phyloP scores from a whole-genome alignment of 495 filamentous ascomycete species.

The Bacidia gigantensis region DNA sequence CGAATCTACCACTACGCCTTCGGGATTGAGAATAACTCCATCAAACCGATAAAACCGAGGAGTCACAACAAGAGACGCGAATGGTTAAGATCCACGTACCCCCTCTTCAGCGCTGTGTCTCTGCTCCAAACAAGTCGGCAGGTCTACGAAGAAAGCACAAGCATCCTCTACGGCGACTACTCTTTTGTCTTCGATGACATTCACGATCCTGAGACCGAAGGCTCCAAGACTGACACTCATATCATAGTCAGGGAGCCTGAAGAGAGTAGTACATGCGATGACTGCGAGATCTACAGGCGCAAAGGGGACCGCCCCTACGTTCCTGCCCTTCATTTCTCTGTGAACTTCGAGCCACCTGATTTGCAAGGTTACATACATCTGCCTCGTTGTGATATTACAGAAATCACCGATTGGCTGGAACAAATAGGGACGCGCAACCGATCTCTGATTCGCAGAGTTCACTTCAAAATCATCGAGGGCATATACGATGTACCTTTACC shows the following conservation, averaged over 20 bases:
- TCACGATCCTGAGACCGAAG: too few relatives aligned
- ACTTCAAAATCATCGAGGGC: not conserved
- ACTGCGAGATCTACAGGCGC: too few relatives aligned
- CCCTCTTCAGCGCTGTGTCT: not conserved
- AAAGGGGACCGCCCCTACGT: too few relatives aligned
- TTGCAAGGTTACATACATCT: too few relatives aligned
- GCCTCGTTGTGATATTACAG: not conserved
- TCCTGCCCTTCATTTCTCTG: too few relatives aligned
- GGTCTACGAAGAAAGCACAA: not conserved
- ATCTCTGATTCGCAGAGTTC: not conserved
- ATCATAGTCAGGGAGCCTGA: too few relatives aligned
- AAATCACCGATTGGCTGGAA: not conserved
- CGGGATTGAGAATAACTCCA: not conserved
- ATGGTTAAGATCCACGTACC: not conserved
- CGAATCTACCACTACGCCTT: not conserved
- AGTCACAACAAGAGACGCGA: not conserved
- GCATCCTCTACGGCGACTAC: slow-evolving; percentile 38
- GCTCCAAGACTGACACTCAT: too few relatives aligned
- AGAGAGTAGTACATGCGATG: too few relatives aligned
- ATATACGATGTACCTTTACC: not conserved
- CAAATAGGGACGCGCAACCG: not conserved
- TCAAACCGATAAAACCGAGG: not conserved
- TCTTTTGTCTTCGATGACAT: slow-evolving; percentile 36
- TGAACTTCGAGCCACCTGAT: too few relatives aligned
- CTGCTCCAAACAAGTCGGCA: not conserved